Conservation (phyloP, 129 eudicot genomes). For the Flaveria ramosissima region DNA sequence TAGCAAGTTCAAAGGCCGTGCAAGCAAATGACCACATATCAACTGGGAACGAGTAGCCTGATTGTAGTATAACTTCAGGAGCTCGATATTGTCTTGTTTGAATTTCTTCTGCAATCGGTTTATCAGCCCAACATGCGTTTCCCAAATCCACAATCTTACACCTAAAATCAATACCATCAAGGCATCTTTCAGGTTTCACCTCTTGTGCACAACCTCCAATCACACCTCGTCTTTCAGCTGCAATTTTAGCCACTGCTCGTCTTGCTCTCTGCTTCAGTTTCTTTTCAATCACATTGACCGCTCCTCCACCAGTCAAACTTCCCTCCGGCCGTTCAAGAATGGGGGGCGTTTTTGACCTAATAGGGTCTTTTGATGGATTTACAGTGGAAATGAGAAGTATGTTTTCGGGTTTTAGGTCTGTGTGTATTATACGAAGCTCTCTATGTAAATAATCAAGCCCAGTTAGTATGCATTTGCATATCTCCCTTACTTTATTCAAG, state of each 20-base stretch:
- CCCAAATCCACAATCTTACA: constrained; percentile 98
- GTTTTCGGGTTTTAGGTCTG: constrained; percentile 95
- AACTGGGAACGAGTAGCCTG: constrained; percentile 75
- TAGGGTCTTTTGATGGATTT: constrained; percentile 85
- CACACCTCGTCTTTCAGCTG: constrained; percentile 56
- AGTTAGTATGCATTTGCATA: constrained; percentile 81
- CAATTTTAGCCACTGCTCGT: constrained; percentile 88
- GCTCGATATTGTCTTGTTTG: constrained; percentile 98
- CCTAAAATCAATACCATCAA: constrained; percentile 79
- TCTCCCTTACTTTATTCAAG: constrained; percentile 71
- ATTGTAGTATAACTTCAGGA: constrained; percentile 84
- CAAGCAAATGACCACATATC: constrained; percentile 99
- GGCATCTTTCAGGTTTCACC: constrained; percentile 67
- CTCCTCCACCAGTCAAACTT: constrained; percentile 55
- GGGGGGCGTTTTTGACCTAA: constrained; percentile 67
- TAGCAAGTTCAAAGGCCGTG: constrained; percentile 96
- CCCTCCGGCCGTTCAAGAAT: constrained; percentile 92
- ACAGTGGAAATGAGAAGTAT: constrained; percentile 84
- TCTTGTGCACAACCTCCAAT: constrained; percentile 54
- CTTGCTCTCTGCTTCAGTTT: constrained; percentile 90
- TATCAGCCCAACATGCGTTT: constrained; percentile 94
- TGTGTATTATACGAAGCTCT: constrained; percentile 73
- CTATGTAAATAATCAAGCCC: constrained; percentile 89
- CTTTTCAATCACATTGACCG: constrained; percentile 65
- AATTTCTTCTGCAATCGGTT: constrained; percentile 75